Percentiles rank a stretch among this genome's conserved stretches.
Conservation (phyloP, 805 yeast species). For the Jamesozyma piceae region DNA sequence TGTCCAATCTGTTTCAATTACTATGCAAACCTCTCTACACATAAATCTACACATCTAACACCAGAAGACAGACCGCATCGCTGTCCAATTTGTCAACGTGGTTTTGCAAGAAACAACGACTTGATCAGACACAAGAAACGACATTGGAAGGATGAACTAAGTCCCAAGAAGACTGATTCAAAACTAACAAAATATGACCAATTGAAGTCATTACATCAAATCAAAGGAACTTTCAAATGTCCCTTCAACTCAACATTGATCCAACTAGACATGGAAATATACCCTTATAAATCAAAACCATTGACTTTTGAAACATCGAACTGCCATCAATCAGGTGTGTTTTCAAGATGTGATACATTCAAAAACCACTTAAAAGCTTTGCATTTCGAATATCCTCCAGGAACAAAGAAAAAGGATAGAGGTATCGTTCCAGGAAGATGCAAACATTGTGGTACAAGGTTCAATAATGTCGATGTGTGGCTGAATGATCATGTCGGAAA, state of each 20-base stretch:
- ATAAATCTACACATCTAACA: conserved; percentile 65
- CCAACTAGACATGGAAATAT: conserved; percentile 24
- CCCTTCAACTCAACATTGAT: conserved; percentile 44
- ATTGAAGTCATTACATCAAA: conserved; percentile 22
- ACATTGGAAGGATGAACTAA: conserved; percentile 59
- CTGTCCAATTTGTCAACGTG: conserved; percentile 71
- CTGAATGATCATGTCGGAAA: conserved; percentile 56
- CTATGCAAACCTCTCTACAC: conserved; percentile 77
- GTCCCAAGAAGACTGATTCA: not conserved
- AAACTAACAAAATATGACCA: conserved; percentile 14
- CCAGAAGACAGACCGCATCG: conserved; percentile 67
- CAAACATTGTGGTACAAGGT: conserved; percentile 60
- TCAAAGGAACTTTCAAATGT: conserved; percentile 52
- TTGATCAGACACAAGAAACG: conserved; percentile 75
- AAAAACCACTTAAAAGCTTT: conserved; percentile 85
- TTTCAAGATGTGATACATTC: conserved; percentile 83
- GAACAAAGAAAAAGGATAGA: conserved; percentile 74
- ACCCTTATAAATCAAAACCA: conserved; percentile 20
- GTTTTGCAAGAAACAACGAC: conserved; percentile 84
- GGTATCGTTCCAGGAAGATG: conserved; percentile 62
- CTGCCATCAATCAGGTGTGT: conserved; percentile 79
- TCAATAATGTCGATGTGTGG: conserved; percentile 73
- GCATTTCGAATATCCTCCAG: conserved; percentile 81
- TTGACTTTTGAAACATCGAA: conserved; percentile 23
- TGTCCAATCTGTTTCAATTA: conserved; percentile 60